These are phyloP conservation scores for Omphalotus olearius DNA, from an alignment of 1,284 basidiomycete species.

Conservation along the genomic window DNA sequence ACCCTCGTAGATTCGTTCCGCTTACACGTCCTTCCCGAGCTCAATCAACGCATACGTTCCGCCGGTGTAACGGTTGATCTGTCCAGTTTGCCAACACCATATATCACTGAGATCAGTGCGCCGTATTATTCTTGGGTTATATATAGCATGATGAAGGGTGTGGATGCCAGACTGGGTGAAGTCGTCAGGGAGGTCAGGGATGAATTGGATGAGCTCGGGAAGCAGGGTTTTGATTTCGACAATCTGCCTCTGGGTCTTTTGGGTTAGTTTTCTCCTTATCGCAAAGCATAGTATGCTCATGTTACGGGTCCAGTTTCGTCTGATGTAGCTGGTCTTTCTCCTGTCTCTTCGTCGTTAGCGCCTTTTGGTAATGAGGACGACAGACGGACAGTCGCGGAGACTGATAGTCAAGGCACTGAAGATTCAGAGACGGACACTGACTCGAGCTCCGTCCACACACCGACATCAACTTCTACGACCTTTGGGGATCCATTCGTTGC, in stretches of 20 bases:
- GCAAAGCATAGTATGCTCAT: neutral
- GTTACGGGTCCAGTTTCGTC: neutral
- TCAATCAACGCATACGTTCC: slow-evolving; percentile 20
- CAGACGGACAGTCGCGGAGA: neutral
- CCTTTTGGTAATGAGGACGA: slow-evolving; percentile 11
- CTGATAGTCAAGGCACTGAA: slow-evolving; percentile 26
- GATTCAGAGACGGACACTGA: slow-evolving; percentile 44
- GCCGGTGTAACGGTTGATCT: slow-evolving; percentile 7
- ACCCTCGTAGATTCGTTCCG: slow-evolving; percentile 74
- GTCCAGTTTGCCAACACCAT: neutral
- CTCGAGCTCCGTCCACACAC: slow-evolving; percentile 53
- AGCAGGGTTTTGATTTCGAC: neutral
- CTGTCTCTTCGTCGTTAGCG: slow-evolving; percentile 9
- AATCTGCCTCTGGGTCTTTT: neutral
- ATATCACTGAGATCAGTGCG: slow-evolving; percentile 2
- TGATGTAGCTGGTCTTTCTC: neutral
- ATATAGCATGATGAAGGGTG: slow-evolving; percentile 48
- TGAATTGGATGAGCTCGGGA: slow-evolving; percentile 6
- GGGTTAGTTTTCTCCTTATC: neutral
- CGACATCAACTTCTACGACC: slow-evolving; percentile 39
- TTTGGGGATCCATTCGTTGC: slow-evolving; percentile 14
- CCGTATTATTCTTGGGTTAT: slow-evolving; percentile 51
- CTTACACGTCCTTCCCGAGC: slow-evolving; percentile 55
- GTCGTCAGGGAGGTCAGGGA: slow-evolving; percentile 38
- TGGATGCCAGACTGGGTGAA: slow-evolving; percentile 41